Evolutionary conservation across 192 early-diverging fungal genomes (phyloP), one percentile per base, ranked within the genome.

Genomic region (Backusella westeae): DNA sequence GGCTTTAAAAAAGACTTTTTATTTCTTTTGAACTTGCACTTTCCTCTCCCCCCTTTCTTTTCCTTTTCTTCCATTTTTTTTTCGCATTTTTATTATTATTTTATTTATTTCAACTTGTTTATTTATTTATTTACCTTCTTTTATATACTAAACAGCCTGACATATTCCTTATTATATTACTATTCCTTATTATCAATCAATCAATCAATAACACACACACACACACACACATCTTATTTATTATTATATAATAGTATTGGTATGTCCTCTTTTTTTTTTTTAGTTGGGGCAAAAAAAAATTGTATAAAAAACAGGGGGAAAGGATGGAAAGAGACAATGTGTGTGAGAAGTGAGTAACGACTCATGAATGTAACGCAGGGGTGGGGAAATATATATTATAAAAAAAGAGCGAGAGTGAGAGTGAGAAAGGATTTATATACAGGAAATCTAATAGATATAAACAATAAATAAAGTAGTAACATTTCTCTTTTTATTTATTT

Each of bases 51-150:
- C n/a, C 2, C n/a, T 59, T 59, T 26, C 53, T 72, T 72, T 72
- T 34, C 19, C 15, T 35, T 56, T 53, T 72, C 46, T 72, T 72
- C 49, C 49, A 32, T 69, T 36, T 36, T 29, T 41, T 34, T 72
- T 46, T 49, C 32, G n/a, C 71, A 34, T 72, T 72, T 49, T 34
- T 32, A 29, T 52, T 72, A 34, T 72, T 72, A 32, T 52, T 49
- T 49, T 71, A 21, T 29, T 53, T 46, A 29, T 53, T 72, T 46
- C 46, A 49, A 49, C 19, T n/a, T 49, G 46, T 49, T 49, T 49
- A 49, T 49, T 49, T 49, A 49, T 49, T 17, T 49, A 26, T 6
- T 46, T n/a, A 46, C n/a, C 17, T 46, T 44, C 39, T 32, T 72
- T 42, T 32, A 72, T 26, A 36, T 46, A 72, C 26, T 38, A 72